Conservation (phyloP, 2,329 filamentous ascomycete genomes). For the Hypoxylon sp. region DNA sequence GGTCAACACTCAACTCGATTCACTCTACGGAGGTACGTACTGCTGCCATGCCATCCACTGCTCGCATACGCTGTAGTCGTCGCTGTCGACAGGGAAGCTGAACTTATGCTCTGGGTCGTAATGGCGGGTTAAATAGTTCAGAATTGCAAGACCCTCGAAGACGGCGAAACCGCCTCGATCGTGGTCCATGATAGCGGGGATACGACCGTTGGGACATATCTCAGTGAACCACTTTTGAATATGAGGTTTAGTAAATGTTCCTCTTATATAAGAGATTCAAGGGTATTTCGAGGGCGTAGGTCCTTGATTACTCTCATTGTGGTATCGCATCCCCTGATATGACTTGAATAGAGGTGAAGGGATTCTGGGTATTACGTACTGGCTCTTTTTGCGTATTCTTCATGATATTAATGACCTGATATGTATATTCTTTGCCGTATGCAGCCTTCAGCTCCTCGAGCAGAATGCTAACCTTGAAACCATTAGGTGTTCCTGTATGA, state of each 20-base stretch:
- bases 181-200: conserved; percentile 72
- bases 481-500: conserved; percentile 58
- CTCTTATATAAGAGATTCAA: too few relatives aligned
- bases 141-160: conserved; percentile 79
- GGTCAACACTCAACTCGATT: too few relatives aligned
- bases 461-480: conserved; percentile 66
- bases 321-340: too few relatives aligned
- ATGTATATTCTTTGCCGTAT: conserved; percentile 68
- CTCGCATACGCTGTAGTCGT: conserved; percentile 55
- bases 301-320: too few relatives aligned
- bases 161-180: conserved; percentile 68
- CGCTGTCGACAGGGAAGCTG: conserved; percentile 59
- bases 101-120: conserved; percentile 76
- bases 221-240: conserved; percentile 73
- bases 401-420: conserved; percentile 65
- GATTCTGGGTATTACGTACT: too few relatives aligned
- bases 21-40: conserved; percentile 13
- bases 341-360: too few relatives aligned
- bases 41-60: conserved; percentile 77
- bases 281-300: too few relatives aligned
- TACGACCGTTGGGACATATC: conserved; percentile 70
- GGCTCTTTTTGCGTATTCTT: conserved; percentile 72
- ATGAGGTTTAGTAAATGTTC: too few relatives aligned
- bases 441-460: conserved; percentile 73
- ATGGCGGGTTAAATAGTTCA: conserved; percentile 75